Base-by-base conservation (phyloP, 495 filamentous ascomycete genomes). In the Polyplosphaeria fusca region DNA sequence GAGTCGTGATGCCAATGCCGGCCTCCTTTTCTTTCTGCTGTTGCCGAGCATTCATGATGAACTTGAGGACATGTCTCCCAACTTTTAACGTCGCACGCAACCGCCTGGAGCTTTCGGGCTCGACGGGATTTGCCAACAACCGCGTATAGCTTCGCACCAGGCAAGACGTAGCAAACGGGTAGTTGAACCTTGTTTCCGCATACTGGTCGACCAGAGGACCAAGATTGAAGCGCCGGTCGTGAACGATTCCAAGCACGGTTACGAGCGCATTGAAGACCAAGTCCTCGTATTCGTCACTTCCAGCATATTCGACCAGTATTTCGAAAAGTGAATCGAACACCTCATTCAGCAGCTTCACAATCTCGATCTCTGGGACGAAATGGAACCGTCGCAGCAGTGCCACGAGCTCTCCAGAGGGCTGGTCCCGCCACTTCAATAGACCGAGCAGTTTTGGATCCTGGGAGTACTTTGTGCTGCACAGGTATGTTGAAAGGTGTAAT, bases 301-400 rank as follows among this genome's bases (percentile, higher is more conserved):
- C 89, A 11, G 89, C 80, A 67, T 96, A 84, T 60, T 94, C 89
- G 11, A 93, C 85, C 24, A 97, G 70, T 30, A 97, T 91, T 7
- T 88, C 84, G 65, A 99, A 99, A 12, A 97, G 79, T 7, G 90
- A 84, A 68, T 96, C 89, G 62, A 99, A 86, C 13, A 99, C 91
- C 65, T 95, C 86, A 55, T 80, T 83, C 7, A 96, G 74, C 46
- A 95, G 79, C 71, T 96, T 99, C 54, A 97, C 93, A 23, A 97
- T 88, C 72, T 99, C 93, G 46, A 96, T 95, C 68, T 99, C 93
- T 0, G 93, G 86, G 9, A 99, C 93, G 64, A 97, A 99, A 7
- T 87, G 82, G 32, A 97, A 78, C 55, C 88, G 82, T 68, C 88
- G 86, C 27, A 99, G 71, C 4, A 95, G 77, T 18, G 82, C 77